Evolutionary conservation across 1,284 basidiomycete genomes (phyloP).

Genomic region (Boletus chippewaensis): DNA sequence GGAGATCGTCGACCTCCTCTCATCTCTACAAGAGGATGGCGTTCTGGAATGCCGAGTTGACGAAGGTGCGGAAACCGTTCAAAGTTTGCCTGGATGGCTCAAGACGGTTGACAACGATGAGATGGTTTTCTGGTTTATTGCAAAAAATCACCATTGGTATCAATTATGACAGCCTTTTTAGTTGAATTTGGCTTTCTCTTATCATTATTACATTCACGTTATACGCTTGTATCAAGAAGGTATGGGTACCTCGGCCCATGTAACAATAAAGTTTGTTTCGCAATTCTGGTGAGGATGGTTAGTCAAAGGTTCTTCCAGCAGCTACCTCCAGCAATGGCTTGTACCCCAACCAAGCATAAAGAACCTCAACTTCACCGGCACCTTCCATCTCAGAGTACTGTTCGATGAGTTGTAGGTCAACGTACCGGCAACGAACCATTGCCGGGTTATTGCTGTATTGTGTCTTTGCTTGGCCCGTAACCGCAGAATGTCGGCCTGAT

Average conservation of each 20-base stretch:
- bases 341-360: too few species aligned
- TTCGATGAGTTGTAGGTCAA: too few species aligned
- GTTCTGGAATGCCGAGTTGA: slow-evolving; percentile 37
- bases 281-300: too few species aligned
- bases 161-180: slow-evolving; percentile 22
- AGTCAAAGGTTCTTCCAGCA: too few species aligned
- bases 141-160: slow-evolving; percentile 50
- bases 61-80: slow-evolving; percentile 13
- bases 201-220: slow-evolving; percentile 16
- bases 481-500: not conserved
- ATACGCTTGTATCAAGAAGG: too few species aligned
- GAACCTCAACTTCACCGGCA: too few species aligned
- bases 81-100: slow-evolving; percentile 23
- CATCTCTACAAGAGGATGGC: slow-evolving; percentile 47
- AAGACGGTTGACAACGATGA: slow-evolving; percentile 44
- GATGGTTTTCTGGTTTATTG: slow-evolving; percentile 41
- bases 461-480: not conserved
- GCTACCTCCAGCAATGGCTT: too few species aligned
- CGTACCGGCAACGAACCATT: too few species aligned
- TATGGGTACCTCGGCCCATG: too few species aligned
- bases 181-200: not conserved
- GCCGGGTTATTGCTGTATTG: not conserved
- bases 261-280: too few species aligned
- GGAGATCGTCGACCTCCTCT: slow-evolving; percentile 63
- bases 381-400: too few species aligned